Evolutionary conservation across 257 asterid species (phyloP), one percentile per base, ranked within the genome.

Genomic region (Salvia hispanica): DNA sequence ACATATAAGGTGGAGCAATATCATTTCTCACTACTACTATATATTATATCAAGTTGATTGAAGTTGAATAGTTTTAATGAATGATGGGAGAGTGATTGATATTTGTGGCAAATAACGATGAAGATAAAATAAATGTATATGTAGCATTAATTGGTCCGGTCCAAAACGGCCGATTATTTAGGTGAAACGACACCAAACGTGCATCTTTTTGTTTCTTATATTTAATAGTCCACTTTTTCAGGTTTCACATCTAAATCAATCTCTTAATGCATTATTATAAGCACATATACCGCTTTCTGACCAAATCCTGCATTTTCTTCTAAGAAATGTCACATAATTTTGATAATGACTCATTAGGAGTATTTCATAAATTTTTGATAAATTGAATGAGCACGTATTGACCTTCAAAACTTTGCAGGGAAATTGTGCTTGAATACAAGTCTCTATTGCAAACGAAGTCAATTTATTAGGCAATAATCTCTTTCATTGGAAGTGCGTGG

Each of bases 221-320:
- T 25, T 25, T 25, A 58, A 73, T 58, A 51, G 72, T 11, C 68
- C 72, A 39, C 69, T 8, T 39, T 74, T 74, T 59, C 59, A 31
- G 77, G 48, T 67, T n/a, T 62, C 11, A 18, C 11, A 14, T 56
- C 45, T 21, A 13, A 46, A 51, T 57, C 58, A 64, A 55, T 25
- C 31, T 25, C 31, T 25, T 25, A 25, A 25, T 25, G 31, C 31
- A 0, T 25, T 25, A 25, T 25, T 25, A 9, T 54, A 54, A 4
- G 11, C 12, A 1, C 3, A 2, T 14, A 50, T 50, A 16, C 9
- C 45, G 9, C 45, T 40, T 40, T 40, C 45, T 40, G 3, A 40
- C 45, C 45, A 40, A 40, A 40, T 40, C 45, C 0, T 40, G 45
- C 9, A 39, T 40, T 7, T 40, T 8, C 31, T 40, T 6, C 2